Evolutionary conservation across 768 basidiomycete genomes (phyloP).

Genomic region (Xanthoconium purpureum): DNA sequence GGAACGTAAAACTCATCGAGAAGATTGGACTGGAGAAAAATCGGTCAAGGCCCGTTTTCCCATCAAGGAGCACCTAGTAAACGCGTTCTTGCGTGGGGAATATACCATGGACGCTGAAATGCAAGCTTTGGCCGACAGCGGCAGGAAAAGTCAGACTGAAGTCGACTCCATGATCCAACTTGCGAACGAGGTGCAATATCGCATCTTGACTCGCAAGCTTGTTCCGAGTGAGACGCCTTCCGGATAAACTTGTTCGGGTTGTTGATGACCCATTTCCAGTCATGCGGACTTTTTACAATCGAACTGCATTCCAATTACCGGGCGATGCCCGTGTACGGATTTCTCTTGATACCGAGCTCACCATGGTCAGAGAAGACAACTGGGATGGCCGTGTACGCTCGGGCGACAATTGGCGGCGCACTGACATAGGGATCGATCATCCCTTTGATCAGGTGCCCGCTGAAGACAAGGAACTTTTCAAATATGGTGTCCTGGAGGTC

Average conservation of each 20-base stretch:
- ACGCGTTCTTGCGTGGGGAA: constrained; percentile 85
- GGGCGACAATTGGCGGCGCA: constrained; percentile 89
- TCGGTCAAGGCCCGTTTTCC: constrained; percentile 96
- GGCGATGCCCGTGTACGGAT: constrained; percentile 99
- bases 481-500: constrained; percentile 95
- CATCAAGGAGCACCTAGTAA: constrained; percentile 90
- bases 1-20: constrained; percentile 88
- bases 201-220: constrained; percentile 76
- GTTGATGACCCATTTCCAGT: constrained; percentile 44
- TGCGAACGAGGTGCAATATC: constrained; percentile 96
- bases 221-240: constrained; percentile 60
- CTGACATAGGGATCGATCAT: constrained; percentile 88
- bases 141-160: constrained; percentile 90
- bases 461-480: constrained; percentile 91
- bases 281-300: constrained; percentile 96
- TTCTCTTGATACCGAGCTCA: constrained; percentile 94
- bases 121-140: constrained; percentile 78
- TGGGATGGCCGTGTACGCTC: constrained; percentile 84
- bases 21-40: constrained; percentile 99
- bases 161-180: constrained; percentile 94
- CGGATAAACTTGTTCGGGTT: not conserved
- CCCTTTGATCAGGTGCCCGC: constrained; percentile 75
- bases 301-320: constrained; percentile 97
- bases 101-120: constrained; percentile 94
- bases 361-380: constrained; percentile 93